Base-by-base conservation (phyloP, 345 rosid species). In the Anacardium occidentale region DNA sequence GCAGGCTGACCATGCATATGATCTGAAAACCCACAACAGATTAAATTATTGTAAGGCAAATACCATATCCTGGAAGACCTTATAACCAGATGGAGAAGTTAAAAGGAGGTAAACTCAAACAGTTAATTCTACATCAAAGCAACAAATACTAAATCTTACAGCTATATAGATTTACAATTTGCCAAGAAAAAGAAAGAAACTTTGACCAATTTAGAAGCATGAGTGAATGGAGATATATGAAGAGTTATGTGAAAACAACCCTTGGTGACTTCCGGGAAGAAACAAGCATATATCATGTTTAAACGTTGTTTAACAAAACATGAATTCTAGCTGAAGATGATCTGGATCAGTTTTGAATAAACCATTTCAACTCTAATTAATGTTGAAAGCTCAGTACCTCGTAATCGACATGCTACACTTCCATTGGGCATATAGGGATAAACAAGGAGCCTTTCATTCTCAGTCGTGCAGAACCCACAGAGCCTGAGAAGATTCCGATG, bases 401-500 rank as follows among this genome's bases (percentile, higher is more conserved):
- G 85, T 75, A 96, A 87, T 66, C 93, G 88, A 74, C 95, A 95
- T 7, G 97, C 97, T 4, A 95, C 99, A 40, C 98, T 95, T 57
- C 98, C 99, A 80, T 95, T 95, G 0, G 89, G 87, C 99, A 93
- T 96, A 71, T 91, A 91, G 40, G 97, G 99, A 64, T 96, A 96
- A 69, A 96, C 97, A 62, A 96, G 91, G 65, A 96, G 89, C 75
- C 99, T 76, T 76, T 96, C 98, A 20, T 83, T 89, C 84, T 91
- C 97, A 26, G 93, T 93, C 2, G 92, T 82, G 85, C 99, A 96
- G 78, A 96, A 93, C 15, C 99, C 99, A 17, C 86, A 87, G 14
- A 96, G 99, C 85, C 99, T 83, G 37, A 96, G 95, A 60, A 96
- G 98, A 86, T 96, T 96, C 64, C 95, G 88, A 74, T 96, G 98